These are phyloP conservation scores for Penicillium samsonianum DNA, from an alignment of 495 filamentous ascomycete genomes.

Conservation along the genomic window DNA sequence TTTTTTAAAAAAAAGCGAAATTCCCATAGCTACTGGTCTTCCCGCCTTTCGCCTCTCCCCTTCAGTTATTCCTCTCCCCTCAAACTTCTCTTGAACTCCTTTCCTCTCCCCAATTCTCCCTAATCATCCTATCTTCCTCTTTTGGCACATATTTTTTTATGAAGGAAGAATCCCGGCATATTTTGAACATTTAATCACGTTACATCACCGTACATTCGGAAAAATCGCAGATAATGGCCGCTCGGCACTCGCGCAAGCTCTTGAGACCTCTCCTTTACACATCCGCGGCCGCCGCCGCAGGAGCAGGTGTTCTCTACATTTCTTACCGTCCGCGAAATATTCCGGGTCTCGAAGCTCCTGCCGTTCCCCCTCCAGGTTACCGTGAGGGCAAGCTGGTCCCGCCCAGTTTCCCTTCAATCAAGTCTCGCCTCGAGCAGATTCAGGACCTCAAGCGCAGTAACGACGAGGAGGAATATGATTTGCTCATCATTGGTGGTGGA, in stretches of 20 bases:
- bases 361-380: constrained; percentile 80
- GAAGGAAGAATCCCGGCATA: neutral
- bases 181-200: neutral
- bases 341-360: constrained; percentile 76
- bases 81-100: constrained; percentile 27
- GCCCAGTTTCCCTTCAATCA: constrained; percentile 77
- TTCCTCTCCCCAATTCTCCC: constrained; percentile 13
- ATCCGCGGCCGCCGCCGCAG: constrained; percentile 55
- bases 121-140: constrained; percentile 18
- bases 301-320: constrained; percentile 69
- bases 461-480: constrained; percentile 64
- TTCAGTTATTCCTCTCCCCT: neutral
- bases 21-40: neutral
- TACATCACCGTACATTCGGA: constrained; percentile 6
- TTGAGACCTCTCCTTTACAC: constrained; percentile 63
- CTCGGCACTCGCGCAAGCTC: constrained; percentile 57
- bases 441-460: constrained; percentile 48
- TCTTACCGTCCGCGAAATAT: constrained; percentile 84
- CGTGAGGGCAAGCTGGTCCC: constrained; percentile 76
- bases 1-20: neutral
- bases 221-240: constrained; percentile 51
- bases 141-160: neutral
- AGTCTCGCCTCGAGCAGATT: constrained; percentile 63
- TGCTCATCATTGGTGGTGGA: constrained; percentile 88
- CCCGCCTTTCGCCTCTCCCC: neutral